Evolutionary conservation across 2,329 filamentous ascomycete species (phyloP).

Genomic region (Aspergillus sp.): DNA sequence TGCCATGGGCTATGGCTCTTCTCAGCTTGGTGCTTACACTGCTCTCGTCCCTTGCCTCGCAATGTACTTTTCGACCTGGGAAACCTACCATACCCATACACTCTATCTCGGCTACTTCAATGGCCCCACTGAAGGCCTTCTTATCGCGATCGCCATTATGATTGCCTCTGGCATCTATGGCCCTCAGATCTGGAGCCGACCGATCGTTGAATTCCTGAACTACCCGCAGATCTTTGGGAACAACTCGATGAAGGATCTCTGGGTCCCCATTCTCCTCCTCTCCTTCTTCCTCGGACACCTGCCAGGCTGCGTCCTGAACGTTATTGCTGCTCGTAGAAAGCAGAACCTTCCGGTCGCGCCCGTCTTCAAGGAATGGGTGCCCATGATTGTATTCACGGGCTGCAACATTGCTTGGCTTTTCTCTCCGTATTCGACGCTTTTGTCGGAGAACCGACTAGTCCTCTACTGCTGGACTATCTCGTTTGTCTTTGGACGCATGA

Average conservation of each 20-base stretch:
- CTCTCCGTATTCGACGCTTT: constrained; percentile 80
- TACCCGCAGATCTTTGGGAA: constrained; percentile 65
- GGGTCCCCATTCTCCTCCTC: constrained; percentile 70
- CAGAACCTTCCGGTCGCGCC: constrained; percentile 74
- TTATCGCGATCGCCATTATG: constrained; percentile 87
- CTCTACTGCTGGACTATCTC: constrained; percentile 91
- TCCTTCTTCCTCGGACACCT: constrained; percentile 73
- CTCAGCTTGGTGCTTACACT: constrained; percentile 83
- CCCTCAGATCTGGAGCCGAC: constrained; percentile 80
- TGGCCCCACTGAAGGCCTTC: constrained; percentile 90
- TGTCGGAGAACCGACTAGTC: constrained; percentile 81
- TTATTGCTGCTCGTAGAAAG: constrained; percentile 71
- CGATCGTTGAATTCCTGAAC: constrained; percentile 70
- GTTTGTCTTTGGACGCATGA: constrained; percentile 98
- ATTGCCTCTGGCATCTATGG: constrained; percentile 83
- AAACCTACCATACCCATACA: constrained; percentile 98
- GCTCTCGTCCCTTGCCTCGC: constrained; percentile 87
- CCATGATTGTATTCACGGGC: constrained; percentile 78
- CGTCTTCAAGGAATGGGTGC: constrained; percentile 90
- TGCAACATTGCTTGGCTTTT: constrained; percentile 82
- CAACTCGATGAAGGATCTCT: constrained; percentile 80
- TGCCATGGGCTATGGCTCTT: constrained; percentile 86
- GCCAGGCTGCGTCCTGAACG: constrained; percentile 86
- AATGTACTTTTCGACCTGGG: constrained; percentile 99
- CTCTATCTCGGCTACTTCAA: constrained; percentile 96